Conservation (phyloP, 176 grass and related monocot genomes). For the Triticum aestivum region IWGSC_CS_RefSeq_v2.1 NC_057808.1:123838513-123839012, state of each 20-base stretch:
- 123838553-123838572: conserved; percentile 81
- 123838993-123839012: not conserved
- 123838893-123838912: not conserved
- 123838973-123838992: not conserved
- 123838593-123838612: conserved; percentile 92
- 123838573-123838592: conserved; percentile 87
- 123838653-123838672: not conserved
- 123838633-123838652: not conserved
- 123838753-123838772: not conserved
- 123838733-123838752: not conserved
- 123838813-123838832: not conserved
- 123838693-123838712: not conserved
- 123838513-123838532: conserved; percentile 83
- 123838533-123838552: conserved; percentile 89
- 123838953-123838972: not conserved
- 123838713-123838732: not conserved
- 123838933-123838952: not conserved
- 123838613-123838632: conserved; percentile 44
- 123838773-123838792: not conserved
- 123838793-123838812: conserved; percentile 16
- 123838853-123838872: not conserved
- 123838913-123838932: conserved; percentile 3
- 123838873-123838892: not conserved
- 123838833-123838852: not conserved
- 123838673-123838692: not conserved